Conservation (phyloP, 345 rosid species). For the Iberis pinnata region DNA sequence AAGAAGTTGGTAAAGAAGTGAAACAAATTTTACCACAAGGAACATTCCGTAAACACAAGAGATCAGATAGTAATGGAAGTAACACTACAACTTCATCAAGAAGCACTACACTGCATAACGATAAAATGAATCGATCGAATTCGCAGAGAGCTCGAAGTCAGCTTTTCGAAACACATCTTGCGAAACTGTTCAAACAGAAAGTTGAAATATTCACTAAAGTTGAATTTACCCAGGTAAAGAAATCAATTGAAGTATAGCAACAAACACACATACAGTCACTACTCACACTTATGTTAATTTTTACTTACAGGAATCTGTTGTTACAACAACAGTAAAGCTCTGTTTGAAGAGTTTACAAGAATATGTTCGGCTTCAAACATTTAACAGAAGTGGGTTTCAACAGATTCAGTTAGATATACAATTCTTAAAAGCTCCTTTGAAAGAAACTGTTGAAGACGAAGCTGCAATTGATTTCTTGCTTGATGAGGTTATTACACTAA, state of each 20-base stretch:
- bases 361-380: constrained; percentile 84
- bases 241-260: not conserved
- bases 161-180: constrained; percentile 95
- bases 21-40: constrained; percentile 86
- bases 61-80: constrained; percentile 93
- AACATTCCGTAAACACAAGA: constrained; percentile 59
- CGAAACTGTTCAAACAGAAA: constrained; percentile 96
- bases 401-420: constrained; percentile 96
- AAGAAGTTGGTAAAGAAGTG: constrained; percentile 62
- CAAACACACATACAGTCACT: constrained; percentile 6
- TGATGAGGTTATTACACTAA: constrained; percentile 60
- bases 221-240: constrained; percentile 78
- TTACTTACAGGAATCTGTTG: constrained; percentile 72
- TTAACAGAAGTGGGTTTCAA: constrained; percentile 94
- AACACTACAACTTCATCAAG: constrained; percentile 64
- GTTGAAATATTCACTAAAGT: constrained; percentile 94
- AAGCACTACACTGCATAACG: constrained; percentile 76
- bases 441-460: constrained; percentile 72
- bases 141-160: constrained; percentile 88
- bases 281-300: not conserved
- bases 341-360: constrained; percentile 92
- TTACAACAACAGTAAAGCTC: constrained; percentile 62
- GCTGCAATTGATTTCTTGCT: constrained; percentile 87
- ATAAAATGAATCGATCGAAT: constrained; percentile 57
- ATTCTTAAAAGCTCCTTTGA: constrained; percentile 65